Percentiles rank a stretch among this genome's conserved stretches.
Conservation (phyloP, 129 eudicot species). For the Flaveria sonorensis region DNA sequence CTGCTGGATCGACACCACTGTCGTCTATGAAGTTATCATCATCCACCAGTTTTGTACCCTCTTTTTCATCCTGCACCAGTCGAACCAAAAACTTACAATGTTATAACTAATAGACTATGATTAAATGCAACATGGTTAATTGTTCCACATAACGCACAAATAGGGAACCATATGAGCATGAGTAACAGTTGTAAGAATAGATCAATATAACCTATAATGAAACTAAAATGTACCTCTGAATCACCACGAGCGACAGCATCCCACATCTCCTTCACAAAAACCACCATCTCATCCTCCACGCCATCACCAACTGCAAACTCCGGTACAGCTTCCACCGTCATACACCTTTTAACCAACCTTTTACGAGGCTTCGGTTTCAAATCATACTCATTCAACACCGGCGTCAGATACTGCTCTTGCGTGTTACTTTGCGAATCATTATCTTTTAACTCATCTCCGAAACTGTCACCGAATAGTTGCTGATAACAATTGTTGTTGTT, state of each 20-base stretch:
- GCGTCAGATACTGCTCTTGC: slow-evolving; percentile 51
- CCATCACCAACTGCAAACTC: slow-evolving; percentile 43
- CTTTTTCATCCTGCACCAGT: slow-evolving; percentile 70
- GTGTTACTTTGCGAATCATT: slow-evolving; percentile 32
- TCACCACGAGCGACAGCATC: slow-evolving; percentile 79
- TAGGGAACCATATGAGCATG: too few relatives aligned
- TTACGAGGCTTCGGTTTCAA: slow-evolving; percentile 62
- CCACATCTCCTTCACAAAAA: slow-evolving; percentile 87
- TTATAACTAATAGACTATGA: too few relatives aligned
- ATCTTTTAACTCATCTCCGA: slow-evolving; percentile 51
- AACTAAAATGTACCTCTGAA: slow-evolving; percentile 59
- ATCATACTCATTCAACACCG: slow-evolving; percentile 49
- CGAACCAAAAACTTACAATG: background rate
- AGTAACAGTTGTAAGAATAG: too few relatives aligned
- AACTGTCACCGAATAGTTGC: slow-evolving; percentile 42
- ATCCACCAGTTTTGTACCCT: slow-evolving; percentile 59
- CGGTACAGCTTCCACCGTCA: slow-evolving; percentile 35
- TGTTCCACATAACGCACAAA: too few relatives aligned
- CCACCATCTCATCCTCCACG: slow-evolving; percentile 49
- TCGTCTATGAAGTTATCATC: slow-evolving; percentile 98
- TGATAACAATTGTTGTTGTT: slow-evolving; percentile 11
- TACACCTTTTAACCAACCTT: slow-evolving; percentile 65
- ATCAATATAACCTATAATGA: too few relatives aligned
- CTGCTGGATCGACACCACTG: slow-evolving; percentile 81
- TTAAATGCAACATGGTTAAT: too few relatives aligned